Conservation (phyloP, 2,329 filamentous ascomycete species). For the Fusarium nodosum region DNA sequence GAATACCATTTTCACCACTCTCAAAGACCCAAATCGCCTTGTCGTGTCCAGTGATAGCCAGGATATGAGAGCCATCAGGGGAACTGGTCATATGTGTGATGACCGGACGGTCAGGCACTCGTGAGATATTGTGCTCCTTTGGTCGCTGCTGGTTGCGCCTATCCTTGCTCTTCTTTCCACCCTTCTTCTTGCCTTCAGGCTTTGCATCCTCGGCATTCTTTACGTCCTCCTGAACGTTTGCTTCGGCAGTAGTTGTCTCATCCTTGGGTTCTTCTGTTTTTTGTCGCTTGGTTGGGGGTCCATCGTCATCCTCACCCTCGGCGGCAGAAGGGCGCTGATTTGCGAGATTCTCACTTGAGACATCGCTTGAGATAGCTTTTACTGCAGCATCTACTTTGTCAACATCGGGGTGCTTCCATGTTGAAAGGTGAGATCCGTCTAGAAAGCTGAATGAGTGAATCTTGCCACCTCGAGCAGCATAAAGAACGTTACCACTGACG, state of each 20-base stretch:
- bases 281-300: slow-evolving; percentile 57
- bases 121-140: slow-evolving; percentile 46
- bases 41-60: slow-evolving; percentile 90
- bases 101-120: slow-evolving; percentile 68
- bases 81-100: slow-evolving; percentile 78
- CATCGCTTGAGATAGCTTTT: slow-evolving; percentile 37
- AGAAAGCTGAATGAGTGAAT: slow-evolving; percentile 75
- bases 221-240: slow-evolving; percentile 27
- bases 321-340: slow-evolving; percentile 14
- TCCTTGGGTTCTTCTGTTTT: slow-evolving; percentile 48
- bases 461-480: slow-evolving; percentile 80
- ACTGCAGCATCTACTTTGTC: slow-evolving; percentile 52
- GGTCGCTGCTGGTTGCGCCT: slow-evolving; percentile 45
- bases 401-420: slow-evolving; percentile 69
- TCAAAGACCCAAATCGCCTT: slow-evolving; percentile 89
- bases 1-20: slow-evolving; percentile 69
- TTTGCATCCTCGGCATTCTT: slow-evolving; percentile 24
- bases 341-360: slow-evolving; percentile 31
- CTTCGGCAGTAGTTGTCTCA: slow-evolving; percentile 41
- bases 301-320: slow-evolving; percentile 44
- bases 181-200: slow-evolving; percentile 43
- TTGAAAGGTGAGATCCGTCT: slow-evolving; percentile 70
- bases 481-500: slow-evolving; percentile 68
- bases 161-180: slow-evolving; percentile 52
- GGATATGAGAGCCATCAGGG: slow-evolving; percentile 73